Evolutionary conservation across 257 asterid species (phyloP), one percentile per base, ranked within the genome.

Genomic region (Solanum megistacrolobum): DNA sequence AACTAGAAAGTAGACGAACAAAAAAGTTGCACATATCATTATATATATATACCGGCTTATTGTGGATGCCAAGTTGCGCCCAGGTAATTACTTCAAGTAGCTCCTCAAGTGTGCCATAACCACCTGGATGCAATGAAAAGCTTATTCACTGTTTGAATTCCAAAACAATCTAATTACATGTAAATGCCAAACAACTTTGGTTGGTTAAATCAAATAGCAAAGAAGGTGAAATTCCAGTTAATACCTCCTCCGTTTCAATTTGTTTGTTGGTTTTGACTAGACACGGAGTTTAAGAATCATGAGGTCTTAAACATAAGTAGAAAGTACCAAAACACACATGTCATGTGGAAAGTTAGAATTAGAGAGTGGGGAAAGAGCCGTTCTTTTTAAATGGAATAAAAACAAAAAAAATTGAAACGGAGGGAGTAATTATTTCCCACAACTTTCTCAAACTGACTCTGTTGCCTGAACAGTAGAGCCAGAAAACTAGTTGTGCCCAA

Each of bases 41-140:
- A 78, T 48, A 14, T 48, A 46, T 48, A 48, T 43, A 14, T 96
- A 96, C 99, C 93, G 99, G 99, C 92, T 96, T 96, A 86, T 96
- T 98, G 87, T 96, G 98, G 89, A 96, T 96, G 72, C 99, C 99
- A 35, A 96, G 99, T 87, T 96, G 99, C 73, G 99, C 98, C 99
- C 99, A 96, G 5, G 99, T 96, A 92, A 96, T 96, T 66, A 95
- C 99, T 92, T 96, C 99, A 36, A 96, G 98, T 86, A 96, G 89
- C 90, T 96, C 98, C 95, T 96, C 99, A 69, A 96, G 93, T 38
- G 99, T 96, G 84, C 99, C 99, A 94, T 96, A 96, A 75, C 99
- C 99, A 89, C 99, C 99, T 96, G 93, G 60, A 88, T 62, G 35
- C 86, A 87, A 85, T 52, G 27, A 13, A 86, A 52, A 25, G 11